These are phyloP conservation scores for Mentha longifolia DNA, from an alignment of 257 asterid species.

Conservation along the genomic window DNA sequence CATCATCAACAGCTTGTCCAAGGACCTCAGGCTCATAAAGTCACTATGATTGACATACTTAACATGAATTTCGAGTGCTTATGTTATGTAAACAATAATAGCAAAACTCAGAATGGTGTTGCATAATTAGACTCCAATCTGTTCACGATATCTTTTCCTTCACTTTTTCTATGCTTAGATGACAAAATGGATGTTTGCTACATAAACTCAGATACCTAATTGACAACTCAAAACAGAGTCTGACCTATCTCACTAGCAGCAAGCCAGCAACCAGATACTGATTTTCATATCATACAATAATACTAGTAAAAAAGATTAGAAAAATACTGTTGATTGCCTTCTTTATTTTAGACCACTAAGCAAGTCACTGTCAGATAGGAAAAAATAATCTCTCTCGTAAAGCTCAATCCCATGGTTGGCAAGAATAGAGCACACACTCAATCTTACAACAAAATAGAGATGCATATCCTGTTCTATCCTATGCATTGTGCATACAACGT, in stretches of 20 bases:
- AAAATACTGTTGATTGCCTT: background rate
- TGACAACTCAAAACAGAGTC: background rate
- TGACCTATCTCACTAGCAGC: background rate
- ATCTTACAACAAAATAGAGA: background rate
- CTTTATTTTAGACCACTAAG: background rate
- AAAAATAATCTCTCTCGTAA: background rate
- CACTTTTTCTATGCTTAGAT: constrained; percentile 1
- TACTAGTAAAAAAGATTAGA: background rate
- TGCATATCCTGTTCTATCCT: constrained; percentile 11
- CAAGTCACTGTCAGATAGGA: background rate
- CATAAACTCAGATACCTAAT: constrained; percentile 3
- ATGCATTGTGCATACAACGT: constrained; percentile 17
- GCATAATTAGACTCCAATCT: constrained; percentile 14
- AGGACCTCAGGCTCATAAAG: constrained; percentile 18
- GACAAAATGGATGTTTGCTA: background rate
- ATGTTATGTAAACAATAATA: background rate
- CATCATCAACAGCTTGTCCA: constrained; percentile 13
- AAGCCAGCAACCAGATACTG: no score
- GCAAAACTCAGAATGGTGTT: background rate
- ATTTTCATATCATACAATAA: background rate
- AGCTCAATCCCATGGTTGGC: constrained; percentile 5
- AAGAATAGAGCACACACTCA: constrained; percentile 1
- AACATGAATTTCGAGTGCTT: background rate
- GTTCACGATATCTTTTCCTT: constrained; percentile 3
- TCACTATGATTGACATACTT: constrained; percentile 4